Evolutionary conservation across 2,329 filamentous ascomycete genomes (phyloP), one percentile per base, ranked within the genome.

Genomic region (Daldinia eschscholtzii): DNA sequence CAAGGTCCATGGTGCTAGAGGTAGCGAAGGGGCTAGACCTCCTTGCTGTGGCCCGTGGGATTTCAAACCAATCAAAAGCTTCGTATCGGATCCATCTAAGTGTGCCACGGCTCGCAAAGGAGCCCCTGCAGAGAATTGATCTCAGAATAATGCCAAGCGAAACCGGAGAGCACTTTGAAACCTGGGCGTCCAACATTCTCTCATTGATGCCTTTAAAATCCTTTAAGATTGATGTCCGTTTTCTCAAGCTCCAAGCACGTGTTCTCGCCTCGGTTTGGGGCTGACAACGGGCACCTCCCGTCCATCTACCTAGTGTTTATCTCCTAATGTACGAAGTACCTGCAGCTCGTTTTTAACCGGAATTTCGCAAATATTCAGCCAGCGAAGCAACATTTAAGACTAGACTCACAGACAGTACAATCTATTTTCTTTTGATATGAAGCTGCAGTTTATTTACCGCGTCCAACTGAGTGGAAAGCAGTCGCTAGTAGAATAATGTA

Each of bases 131-230:
- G 63, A 58, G 68, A 59, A 33, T 57, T 37, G 26, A 65, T 60
- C 52, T 57, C 42, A 10, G 63, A 48, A 56, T 39, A 61, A 37
- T 64, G 68, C 68, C 68, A 70, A 70, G 68, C 68, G 65, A 70
- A 70, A 70, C 68, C 61, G 62, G 65, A 67, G 67, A 66, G 42
- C 23, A 44, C 30, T 61, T 68, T 70, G 68, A 70, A 70, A 70
- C 68, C 42, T 52, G 15, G 41, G 20, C 39, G 42, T 41, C 62
- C 52, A 57, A 66, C 56, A 55, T 12, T 56, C 4, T 60, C 26
- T 26, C 39, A 33, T 58, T 59, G 7, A 57, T 37, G 30, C 37
- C 58, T 28, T 33, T 52, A 15, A n/a, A 48, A 50, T 62, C 46
- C 50, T 59, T 20, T 3, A 9, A 53, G 44, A 57, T 53, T 56